Evolutionary conservation across 176 grass and related monocot genomes (phyloP), one percentile per base, ranked within the genome.

Genomic region (Zea mays): DNA sequence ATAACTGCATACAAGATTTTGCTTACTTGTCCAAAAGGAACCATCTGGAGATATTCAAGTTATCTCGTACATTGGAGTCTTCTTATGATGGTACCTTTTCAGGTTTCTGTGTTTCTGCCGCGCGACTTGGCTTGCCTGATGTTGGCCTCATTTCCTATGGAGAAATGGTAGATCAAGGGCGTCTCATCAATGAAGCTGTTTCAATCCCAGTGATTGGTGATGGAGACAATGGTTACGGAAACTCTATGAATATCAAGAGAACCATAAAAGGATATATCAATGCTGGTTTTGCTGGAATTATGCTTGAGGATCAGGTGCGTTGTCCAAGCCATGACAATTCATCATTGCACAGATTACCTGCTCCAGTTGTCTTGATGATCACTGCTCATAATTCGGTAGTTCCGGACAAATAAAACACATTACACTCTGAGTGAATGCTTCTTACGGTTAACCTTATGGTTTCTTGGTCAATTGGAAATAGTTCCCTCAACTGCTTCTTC

Each of bases 161-260:
- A 61, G 96, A 98, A 87, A 98, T 98, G 89, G 44, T 92, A 45
- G 92, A 95, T 67, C 92, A 98, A 86, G 96, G 87, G 4, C 77
- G 74, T 10, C 88, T 91, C 61, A 98, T 98, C 66, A 98, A 78
- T 12, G 89, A 94, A 82, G 82, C 91, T 13, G 89, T 94, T 44
- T 94, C 95, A 0, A 86, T 98, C 46, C 95, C 89, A 9, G 89
- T 98, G 20, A 98, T 98, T 72, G 96, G 96, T 64, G 96, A 98
- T 85, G 96, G 89, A 60, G 96, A 98, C 64, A 98, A 92, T 59
- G 96, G 96, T 60, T 98, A 98, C 66, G 96, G 96, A 74, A 98
- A 98, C 77, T 79, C 85, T 70, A 95, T 98, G 96, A 98, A 92
- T 85, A 90, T 98, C 56, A 98, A 98, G 71, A 88, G 96, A 88